Percentiles rank a stretch among this genome's conserved stretches.
Conservation (phyloP, 2,329 filamentous ascomycete genomes). For the Sphaerulina vaccinii region DNA sequence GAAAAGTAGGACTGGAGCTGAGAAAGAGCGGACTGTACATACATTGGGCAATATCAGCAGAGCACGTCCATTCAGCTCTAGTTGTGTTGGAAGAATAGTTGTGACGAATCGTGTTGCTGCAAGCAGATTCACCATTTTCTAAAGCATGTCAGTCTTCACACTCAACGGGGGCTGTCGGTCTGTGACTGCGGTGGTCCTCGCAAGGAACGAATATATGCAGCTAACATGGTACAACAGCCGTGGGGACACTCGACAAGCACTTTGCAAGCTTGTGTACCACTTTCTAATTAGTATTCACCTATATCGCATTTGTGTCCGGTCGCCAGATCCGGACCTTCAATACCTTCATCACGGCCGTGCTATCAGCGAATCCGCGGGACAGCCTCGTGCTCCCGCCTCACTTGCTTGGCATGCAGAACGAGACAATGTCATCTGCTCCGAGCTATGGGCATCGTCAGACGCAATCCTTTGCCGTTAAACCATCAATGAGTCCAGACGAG, state of each 20-base stretch:
- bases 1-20: background rate
- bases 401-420: conserved; percentile 88
- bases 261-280: conserved; percentile 16
- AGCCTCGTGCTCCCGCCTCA: conserved; percentile 78
- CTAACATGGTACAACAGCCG: conserved; percentile 15
- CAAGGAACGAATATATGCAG: background rate
- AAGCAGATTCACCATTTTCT: conserved; percentile 4
- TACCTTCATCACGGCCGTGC: conserved; percentile 71
- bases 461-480: conserved; percentile 70
- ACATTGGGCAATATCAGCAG: conserved; percentile 17
- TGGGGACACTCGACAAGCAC: conserved; percentile 18
- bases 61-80: conserved; percentile 13
- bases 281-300: conserved; percentile 18
- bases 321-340: conserved; percentile 25
- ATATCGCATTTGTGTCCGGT: conserved; percentile 22
- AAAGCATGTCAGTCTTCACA: conserved; percentile 19
- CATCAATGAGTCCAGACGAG: conserved; percentile 68
- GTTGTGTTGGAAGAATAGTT: conserved; percentile 13
- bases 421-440: conserved; percentile 60
- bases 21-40: conserved; percentile 27
- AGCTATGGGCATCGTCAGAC: conserved; percentile 52
- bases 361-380: conserved; percentile 77
- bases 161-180: background rate
- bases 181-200: background rate
- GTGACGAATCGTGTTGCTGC: conserved; percentile 16